A percentile compares a stretch with the other conserved stretches of the same genome.
Evolutionary conservation across 1,284 basidiomycete genomes (phyloP).

Genomic region (Boletus albobrunnescens): DNA sequence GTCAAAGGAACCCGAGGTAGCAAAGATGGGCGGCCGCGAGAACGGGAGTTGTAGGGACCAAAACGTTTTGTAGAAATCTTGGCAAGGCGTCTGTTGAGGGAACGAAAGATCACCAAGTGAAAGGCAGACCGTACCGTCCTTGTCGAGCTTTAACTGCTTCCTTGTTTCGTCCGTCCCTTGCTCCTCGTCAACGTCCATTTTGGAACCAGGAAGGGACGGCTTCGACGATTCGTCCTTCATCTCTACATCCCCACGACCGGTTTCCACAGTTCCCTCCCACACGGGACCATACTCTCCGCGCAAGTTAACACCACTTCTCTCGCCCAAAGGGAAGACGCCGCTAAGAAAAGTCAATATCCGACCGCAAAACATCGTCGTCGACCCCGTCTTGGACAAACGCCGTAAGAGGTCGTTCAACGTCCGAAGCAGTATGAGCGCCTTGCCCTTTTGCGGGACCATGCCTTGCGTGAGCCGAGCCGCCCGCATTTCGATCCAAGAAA

Average conservation of each 20-base stretch:
- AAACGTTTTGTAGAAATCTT: conserved; percentile 80
- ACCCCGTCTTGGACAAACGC: conserved; percentile 79
- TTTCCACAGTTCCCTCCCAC: conserved; percentile 65
- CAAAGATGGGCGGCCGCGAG: conserved; percentile 65
- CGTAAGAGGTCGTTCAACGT: conserved; percentile 84
- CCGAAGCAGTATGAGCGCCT: conserved; percentile 79
- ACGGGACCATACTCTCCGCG: conserved; percentile 78
- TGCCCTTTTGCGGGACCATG: conserved; percentile 81
- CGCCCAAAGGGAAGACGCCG: conserved; percentile 80
- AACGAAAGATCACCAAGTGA: background rate
- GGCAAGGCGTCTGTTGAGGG: conserved; percentile 2
- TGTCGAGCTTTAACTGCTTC: conserved; percentile 44
- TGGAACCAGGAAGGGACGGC: conserved; percentile 23
- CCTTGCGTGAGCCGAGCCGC: conserved; percentile 62
- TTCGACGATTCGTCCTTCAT: conserved; percentile 29
- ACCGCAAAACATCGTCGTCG: conserved; percentile 81
- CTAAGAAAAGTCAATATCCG: conserved; percentile 84
- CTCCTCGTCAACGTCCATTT: conserved; percentile 40
- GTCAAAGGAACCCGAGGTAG: conserved; percentile 48
- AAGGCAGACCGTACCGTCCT: conserved; percentile 50
- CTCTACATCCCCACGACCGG: conserved; percentile 27
- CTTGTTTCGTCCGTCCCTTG: conserved; percentile 42
- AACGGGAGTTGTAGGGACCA: conserved; percentile 81
- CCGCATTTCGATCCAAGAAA: conserved; percentile 78
- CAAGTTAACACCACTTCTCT: conserved; percentile 87